A percentile compares a stretch with the other conserved stretches of the same genome.
These are phyloP conservation scores for Osmanthus fragrans DNA, from an alignment of 257 asterid species.

Conservation along the genomic window DNA sequence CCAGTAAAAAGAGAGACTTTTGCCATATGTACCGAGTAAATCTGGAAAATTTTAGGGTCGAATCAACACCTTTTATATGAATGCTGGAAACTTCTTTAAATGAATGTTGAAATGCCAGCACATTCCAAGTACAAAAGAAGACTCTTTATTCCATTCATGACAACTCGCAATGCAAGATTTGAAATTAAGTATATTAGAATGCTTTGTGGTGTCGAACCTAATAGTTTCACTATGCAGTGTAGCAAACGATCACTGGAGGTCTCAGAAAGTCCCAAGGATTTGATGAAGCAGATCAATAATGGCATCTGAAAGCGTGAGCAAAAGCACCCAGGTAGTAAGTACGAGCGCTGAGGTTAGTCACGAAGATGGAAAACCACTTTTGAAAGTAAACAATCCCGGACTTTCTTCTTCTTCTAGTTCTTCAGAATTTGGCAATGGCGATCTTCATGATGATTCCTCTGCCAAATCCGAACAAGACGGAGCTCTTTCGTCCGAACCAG, in stretches of 20 bases:
- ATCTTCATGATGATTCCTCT: slow-evolving; percentile 10
- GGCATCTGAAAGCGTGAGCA: slow-evolving; percentile 40
- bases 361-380: slow-evolving; percentile 16
- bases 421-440: slow-evolving; percentile 22
- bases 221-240: slow-evolving; percentile 2
- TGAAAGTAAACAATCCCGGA: slow-evolving; percentile 12
- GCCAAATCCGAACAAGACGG: slow-evolving; percentile 28
- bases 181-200: not conserved
- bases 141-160: not conserved
- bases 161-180: not conserved
- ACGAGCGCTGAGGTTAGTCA: slow-evolving; percentile 13
- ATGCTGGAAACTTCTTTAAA: not conserved
- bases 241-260: not conserved
- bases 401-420: slow-evolving; percentile 30
- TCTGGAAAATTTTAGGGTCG: not conserved
- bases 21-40: not conserved
- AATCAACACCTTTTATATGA: not conserved
- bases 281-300: slow-evolving; percentile 26
- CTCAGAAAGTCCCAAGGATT: slow-evolving; percentile 7
- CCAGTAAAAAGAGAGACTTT: not conserved
- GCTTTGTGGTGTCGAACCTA: not conserved
- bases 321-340: slow-evolving; percentile 18
- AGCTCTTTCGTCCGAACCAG: slow-evolving; percentile 23
- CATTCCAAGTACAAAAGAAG: not conserved
- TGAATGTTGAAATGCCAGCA: not conserved